Conservation (phyloP, 2,329 filamentous ascomycete species). For the Conoideocrella luteorostrata region DNA sequence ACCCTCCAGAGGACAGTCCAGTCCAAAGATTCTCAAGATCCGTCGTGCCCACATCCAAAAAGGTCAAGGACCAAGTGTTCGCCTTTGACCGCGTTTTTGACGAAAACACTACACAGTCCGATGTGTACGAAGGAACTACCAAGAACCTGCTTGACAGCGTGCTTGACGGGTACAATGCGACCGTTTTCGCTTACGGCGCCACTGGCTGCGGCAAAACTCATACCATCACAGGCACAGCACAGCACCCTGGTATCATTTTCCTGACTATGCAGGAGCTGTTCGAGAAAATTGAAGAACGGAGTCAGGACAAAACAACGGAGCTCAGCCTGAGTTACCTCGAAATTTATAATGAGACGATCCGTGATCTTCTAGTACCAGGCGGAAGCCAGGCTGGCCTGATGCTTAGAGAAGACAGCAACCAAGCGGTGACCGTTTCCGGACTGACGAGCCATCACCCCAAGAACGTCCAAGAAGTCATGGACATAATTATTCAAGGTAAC, state of each 20-base stretch:
- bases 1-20: conserved; percentile 90
- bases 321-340: conserved; percentile 91
- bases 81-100: conserved; percentile 96
- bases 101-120: conserved; percentile 83
- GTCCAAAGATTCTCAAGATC: conserved; percentile 81
- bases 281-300: conserved; percentile 84
- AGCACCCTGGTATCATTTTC: conserved; percentile 96
- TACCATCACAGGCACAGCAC: conserved; percentile 86
- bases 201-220: conserved; percentile 98
- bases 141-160: conserved; percentile 88
- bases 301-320: conserved; percentile 81
- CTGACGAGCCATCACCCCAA: conserved; percentile 86
- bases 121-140: conserved; percentile 93
- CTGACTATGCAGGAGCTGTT: conserved; percentile 98
- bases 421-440: conserved; percentile 84
- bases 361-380: conserved; percentile 82
- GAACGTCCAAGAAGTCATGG: conserved; percentile 95
- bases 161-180: conserved; percentile 96
- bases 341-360: conserved; percentile 98
- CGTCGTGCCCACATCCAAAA: conserved; percentile 76
- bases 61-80: conserved; percentile 95
- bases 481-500: conserved; percentile 95
- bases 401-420: conserved; percentile 90
- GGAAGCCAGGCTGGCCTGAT: conserved; percentile 79
- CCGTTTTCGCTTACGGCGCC: conserved; percentile 95